A percentile compares a stretch with the other conserved stretches of the same genome.
These are phyloP conservation scores for Oemleria cerasiformis DNA, from an alignment of 306 rosid genomes.

Conservation along the genomic window DNA sequence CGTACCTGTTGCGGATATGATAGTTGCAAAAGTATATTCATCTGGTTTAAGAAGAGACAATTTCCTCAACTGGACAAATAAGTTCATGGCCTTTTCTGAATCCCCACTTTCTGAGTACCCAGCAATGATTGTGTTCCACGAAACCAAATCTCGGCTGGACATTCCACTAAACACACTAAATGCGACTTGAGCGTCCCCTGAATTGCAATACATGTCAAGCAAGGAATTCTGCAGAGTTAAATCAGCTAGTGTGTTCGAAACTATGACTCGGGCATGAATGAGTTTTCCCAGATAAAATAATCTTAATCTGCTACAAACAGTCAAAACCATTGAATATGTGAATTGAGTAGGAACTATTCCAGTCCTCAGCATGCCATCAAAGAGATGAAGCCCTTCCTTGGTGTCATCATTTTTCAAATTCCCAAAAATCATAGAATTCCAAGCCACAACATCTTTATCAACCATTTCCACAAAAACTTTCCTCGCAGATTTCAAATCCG, in stretches of 20 bases:
- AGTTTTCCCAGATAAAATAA: slow-evolving; percentile 44
- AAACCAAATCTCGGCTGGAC: slow-evolving; percentile 54
- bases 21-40: slow-evolving; percentile 65
- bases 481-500: slow-evolving; percentile 56
- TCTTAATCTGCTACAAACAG: slow-evolving; percentile 50
- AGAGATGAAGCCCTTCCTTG: slow-evolving; percentile 39
- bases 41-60: slow-evolving; percentile 49
- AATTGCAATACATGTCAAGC: slow-evolving; percentile 78
- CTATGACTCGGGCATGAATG: slow-evolving; percentile 57
- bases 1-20: slow-evolving; percentile 48
- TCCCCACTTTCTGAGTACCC: slow-evolving; percentile 65
- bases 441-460: slow-evolving; percentile 59
- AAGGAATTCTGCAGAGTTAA: slow-evolving; percentile 65
- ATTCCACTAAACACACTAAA: slow-evolving; percentile 43
- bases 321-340: slow-evolving; percentile 68
- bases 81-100: slow-evolving; percentile 50
- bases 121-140: slow-evolving; percentile 85
- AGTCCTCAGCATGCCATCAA: slow-evolving; percentile 43
- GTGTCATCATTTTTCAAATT: slow-evolving; percentile 46
- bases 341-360: slow-evolving; percentile 55
- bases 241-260: slow-evolving; percentile 45
- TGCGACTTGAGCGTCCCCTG: slow-evolving; percentile 48
- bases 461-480: slow-evolving; percentile 47
- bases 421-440: slow-evolving; percentile 78
- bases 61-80: slow-evolving; percentile 47